Evolutionary conservation across 2,329 filamentous ascomycete species (phyloP), one percentile per base, ranked within the genome.

Genomic region (Aspergillus cejpii): DNA sequence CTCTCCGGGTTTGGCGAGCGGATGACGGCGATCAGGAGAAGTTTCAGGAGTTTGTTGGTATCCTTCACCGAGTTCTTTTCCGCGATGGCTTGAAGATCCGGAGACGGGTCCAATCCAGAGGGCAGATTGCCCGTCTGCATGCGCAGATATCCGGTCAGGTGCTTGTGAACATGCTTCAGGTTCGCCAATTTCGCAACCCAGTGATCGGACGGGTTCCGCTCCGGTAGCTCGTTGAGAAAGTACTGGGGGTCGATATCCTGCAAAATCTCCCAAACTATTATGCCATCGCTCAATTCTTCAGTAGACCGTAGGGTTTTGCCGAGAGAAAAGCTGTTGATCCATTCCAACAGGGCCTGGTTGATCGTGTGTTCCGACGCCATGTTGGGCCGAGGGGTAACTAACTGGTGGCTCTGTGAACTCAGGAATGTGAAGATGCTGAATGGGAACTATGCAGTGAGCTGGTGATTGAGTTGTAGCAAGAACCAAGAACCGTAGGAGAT

Each of bases 21-120:
- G 50, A 81, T 76, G 20, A 79, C 79, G n/a, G 74, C 75, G 45
- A 81, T 75, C 17, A 85, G 70, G 59, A 84, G 74, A 44, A 84
- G 71, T 47, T 79, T 79, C 33, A 85, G 69, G 40, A 85, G 70
- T 70, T 83, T 70, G 44, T 71, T 66, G 37, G 65, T 66, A 52
- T 73, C 69, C 45, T 66, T 66, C 24, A 63, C 53, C 20, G 70
- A 67, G 15, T 62, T 63, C 41, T 68, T 66, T 48, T 72, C 69
- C 11, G 70, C 71, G 45, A 74, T 65, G 8, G 67, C 62, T 57
- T 74, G 69, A 39, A 74, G 63, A 48, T 73, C 68, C n/a, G 70
- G 70, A 10, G 64, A 60, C 5, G 65, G 63, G 44, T 69, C 65
- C 21, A 68, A 62, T 10, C 68, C 67, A 14, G 66, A 59, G 4